Evolutionary conservation across 208 protist species (phyloP).

Genomic region (Trypanosomatidae sp.): DNA sequence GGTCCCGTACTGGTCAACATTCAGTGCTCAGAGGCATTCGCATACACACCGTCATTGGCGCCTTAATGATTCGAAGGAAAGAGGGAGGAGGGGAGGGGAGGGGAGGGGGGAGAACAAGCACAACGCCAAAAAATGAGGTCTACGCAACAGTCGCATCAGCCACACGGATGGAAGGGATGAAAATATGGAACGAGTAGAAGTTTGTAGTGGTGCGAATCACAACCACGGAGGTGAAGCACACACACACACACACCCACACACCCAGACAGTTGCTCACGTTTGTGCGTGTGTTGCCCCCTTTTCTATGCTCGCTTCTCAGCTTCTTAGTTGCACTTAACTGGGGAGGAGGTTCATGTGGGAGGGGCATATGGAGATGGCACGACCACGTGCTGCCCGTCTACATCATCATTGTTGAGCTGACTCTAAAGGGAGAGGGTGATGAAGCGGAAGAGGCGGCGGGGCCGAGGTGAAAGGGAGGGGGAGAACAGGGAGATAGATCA

Average conservation of each 20-base stretch:
- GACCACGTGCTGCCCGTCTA: neutral
- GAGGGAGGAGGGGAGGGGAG: neutral
- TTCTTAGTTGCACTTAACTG: neutral
- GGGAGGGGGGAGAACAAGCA: neutral
- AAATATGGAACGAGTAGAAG: neutral
- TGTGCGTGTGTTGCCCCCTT: neutral
- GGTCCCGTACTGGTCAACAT: neutral
- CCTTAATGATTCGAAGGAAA: neutral
- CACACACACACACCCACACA: constrained; percentile 11
- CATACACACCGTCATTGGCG: neutral
- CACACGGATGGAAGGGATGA: neutral
- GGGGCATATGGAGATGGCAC: neutral
- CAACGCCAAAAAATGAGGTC: neutral
- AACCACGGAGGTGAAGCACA: neutral
- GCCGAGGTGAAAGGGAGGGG: neutral
- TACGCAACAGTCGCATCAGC: neutral
- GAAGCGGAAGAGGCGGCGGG: neutral
- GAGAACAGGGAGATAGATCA: neutral
- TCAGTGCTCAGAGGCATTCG: neutral
- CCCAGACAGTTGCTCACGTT: no score
- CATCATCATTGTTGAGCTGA: neutral
- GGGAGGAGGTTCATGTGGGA: neutral
- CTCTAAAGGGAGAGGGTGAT: neutral
- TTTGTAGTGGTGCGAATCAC: neutral
- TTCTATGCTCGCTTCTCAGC: neutral